These are phyloP conservation scores for Chrysoporthe austroafricana DNA, from an alignment of 2,329 filamentous ascomycete species.

Conservation along the genomic window DNA sequence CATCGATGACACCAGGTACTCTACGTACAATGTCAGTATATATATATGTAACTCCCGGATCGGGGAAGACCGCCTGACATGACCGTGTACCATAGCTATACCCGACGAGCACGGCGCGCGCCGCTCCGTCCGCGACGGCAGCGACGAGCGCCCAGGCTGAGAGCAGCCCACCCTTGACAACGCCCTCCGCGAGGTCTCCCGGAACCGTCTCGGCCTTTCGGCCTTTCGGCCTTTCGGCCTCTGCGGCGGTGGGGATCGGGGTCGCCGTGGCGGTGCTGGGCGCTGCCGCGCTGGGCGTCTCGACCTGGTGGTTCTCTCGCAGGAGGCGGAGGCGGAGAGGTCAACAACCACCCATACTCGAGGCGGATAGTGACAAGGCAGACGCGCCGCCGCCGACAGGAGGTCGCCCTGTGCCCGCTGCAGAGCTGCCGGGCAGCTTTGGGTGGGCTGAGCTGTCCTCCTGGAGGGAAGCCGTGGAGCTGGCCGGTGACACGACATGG, in stretches of 20 bases:
- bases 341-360: neutral
- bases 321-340: conserved; percentile 1
- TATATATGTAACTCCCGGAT: too few species aligned
- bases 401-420: too few species aligned
- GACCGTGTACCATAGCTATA: conserved; percentile 2
- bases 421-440: neutral
- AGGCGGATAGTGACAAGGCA: neutral
- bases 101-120: neutral
- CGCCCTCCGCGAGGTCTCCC: neutral
- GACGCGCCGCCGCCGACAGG: neutral
- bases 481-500: neutral
- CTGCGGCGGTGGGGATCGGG: conserved; percentile 15
- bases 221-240: conserved; percentile 8
- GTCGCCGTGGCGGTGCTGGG: neutral
- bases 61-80: neutral
- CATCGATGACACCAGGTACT: conserved; percentile 15
- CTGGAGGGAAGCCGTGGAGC: neutral
- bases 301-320: neutral
- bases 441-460: neutral
- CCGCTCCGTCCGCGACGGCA: neutral
- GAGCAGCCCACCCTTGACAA: neutral
- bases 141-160: neutral
- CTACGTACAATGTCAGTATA: conserved; percentile 7
- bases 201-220: too few species aligned
- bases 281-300: neutral